Percentiles rank a stretch among this genome's conserved stretches.
Conservation (phyloP, 2,329 filamentous ascomycete genomes). For the Coleophoma cylindrospora region DNA sequence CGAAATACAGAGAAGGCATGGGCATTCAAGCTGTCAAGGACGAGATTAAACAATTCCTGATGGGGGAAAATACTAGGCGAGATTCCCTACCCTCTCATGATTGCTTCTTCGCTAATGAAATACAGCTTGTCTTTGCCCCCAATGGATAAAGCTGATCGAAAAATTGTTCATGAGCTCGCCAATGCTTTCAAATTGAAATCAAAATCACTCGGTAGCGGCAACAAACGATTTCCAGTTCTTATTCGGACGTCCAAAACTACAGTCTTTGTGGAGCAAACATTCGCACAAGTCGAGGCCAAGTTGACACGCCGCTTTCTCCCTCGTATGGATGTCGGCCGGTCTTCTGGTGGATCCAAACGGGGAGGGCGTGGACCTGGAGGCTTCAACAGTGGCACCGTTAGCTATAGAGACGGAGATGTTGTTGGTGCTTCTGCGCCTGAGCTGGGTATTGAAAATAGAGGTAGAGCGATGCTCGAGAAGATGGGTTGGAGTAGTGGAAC, state of each 20-base stretch:
- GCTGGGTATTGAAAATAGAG: constrained; percentile 76
- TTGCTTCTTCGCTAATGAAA: constrained; percentile 3
- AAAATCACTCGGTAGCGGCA: constrained; percentile 72
- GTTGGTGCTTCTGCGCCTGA: constrained; percentile 84
- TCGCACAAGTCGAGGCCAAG: constrained; percentile 41
- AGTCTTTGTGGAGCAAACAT: constrained; percentile 51
- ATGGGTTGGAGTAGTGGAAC: constrained; percentile 95
- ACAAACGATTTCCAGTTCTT: constrained; percentile 69
- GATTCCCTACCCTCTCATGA: constrained; percentile 16
- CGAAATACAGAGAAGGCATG: constrained; percentile 72
- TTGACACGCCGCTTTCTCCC: constrained; percentile 50
- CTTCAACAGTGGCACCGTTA: constrained; percentile 36
- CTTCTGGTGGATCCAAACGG: constrained; percentile 24
- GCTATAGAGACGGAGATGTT: constrained; percentile 78
- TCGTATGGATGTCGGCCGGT: constrained; percentile 39
- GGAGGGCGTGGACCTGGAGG: constrained; percentile 25
- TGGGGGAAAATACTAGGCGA: constrained; percentile 58
- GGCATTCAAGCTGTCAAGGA: constrained; percentile 63
- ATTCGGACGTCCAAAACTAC: constrained; percentile 67
- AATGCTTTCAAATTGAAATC: constrained; percentile 74
- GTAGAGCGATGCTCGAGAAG: constrained; percentile 84
- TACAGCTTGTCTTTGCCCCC: constrained; percentile 70
- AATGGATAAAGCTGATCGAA: constrained; percentile 75
- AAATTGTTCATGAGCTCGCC: constrained; percentile 75
- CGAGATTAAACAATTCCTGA: constrained; percentile 69